Percentiles rank a stretch among this genome's conserved stretches.
These are phyloP conservation scores for Gryganskiella cystojenkinii DNA, from an alignment of 192 early-diverging fungal species.

Conservation along the genomic window DNA sequence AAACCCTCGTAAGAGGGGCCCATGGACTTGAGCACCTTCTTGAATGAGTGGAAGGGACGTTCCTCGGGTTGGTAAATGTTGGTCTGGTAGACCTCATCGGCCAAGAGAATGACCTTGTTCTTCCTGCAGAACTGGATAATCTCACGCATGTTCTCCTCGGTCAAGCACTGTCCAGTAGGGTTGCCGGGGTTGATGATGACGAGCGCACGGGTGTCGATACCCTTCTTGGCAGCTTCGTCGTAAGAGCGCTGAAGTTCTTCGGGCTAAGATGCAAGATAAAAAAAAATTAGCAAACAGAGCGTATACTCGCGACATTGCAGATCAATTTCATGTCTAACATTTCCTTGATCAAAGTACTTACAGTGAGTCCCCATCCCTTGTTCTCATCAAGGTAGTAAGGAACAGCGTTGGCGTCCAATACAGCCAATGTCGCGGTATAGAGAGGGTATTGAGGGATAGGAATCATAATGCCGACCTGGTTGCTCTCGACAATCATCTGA, in stretches of 20 bases:
- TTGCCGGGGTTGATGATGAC: conserved; percentile 99
- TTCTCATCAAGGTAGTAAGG: conserved; percentile 94
- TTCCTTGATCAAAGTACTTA: conserved; percentile 25
- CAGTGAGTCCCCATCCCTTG: conserved; percentile 83
- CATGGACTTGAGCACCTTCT: conserved; percentile 90
- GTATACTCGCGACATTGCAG: neutral
- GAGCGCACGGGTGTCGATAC: conserved; percentile 91
- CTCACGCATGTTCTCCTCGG: conserved; percentile 85
- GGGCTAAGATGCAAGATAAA: neutral
- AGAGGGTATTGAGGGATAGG: conserved; percentile 99
- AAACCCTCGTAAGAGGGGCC: conserved; percentile 72
- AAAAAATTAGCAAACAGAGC: no score
- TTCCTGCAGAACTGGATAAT: conserved; percentile 89
- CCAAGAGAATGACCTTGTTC: conserved; percentile 87
- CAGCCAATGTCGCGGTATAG: conserved; percentile 92
- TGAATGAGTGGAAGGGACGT: conserved; percentile 96
- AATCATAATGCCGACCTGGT: conserved; percentile 95
- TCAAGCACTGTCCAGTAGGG: conserved; percentile 94
- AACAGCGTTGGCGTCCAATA: conserved; percentile 87
- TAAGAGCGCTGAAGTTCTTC: conserved; percentile 74
- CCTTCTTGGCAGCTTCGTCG: conserved; percentile 68
- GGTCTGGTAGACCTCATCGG: conserved; percentile 99
- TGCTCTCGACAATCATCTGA: conserved; percentile 83
- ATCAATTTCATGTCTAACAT: neutral
- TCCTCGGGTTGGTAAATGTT: conserved; percentile 86